A percentile compares a stretch with the other conserved stretches of the same genome.
Conservation (phyloP, 345 rosid species). For the Murraya koenigii region DNA sequence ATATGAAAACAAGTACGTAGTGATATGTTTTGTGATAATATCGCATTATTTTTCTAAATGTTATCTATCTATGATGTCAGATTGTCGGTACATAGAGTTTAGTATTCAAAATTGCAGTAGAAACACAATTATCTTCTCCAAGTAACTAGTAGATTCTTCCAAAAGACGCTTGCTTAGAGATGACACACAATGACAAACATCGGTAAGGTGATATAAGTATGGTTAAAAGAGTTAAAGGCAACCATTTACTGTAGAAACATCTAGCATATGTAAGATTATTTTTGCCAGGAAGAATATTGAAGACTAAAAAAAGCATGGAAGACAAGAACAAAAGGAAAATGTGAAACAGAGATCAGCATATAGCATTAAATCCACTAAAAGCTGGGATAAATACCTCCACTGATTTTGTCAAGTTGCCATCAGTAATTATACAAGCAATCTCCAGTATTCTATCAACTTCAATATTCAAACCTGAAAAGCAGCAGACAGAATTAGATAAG, state of each 20-base stretch:
- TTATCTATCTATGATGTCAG: not conserved
- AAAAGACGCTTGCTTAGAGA: not conserved
- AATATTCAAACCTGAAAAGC: constrained; percentile 62
- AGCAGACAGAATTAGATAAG: constrained; percentile 16
- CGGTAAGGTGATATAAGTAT: not conserved
- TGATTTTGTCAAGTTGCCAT: constrained; percentile 66
- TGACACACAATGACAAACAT: not conserved
- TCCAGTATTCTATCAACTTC: constrained; percentile 86
- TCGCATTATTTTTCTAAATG: not conserved
- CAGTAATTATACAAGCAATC: constrained; percentile 90
- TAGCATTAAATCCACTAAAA: not conserved
- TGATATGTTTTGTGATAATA: not conserved
- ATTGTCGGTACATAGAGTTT: not conserved
- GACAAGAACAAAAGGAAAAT: not conserved
- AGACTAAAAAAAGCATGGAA: not conserved
- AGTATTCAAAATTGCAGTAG: not conserved
- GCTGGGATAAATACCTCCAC: constrained; percentile 53
- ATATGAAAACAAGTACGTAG: not conserved
- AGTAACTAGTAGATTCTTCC: not conserved
- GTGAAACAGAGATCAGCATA: not conserved
- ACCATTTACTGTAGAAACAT: not conserved
- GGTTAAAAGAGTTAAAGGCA: not conserved
- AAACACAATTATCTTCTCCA: not conserved
- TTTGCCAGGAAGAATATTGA: not conserved
- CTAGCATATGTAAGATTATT: not conserved